Evolutionary conservation across 75 land plant genomes (phyloP).

Genomic region (Selaginella tamariscina): DNA sequence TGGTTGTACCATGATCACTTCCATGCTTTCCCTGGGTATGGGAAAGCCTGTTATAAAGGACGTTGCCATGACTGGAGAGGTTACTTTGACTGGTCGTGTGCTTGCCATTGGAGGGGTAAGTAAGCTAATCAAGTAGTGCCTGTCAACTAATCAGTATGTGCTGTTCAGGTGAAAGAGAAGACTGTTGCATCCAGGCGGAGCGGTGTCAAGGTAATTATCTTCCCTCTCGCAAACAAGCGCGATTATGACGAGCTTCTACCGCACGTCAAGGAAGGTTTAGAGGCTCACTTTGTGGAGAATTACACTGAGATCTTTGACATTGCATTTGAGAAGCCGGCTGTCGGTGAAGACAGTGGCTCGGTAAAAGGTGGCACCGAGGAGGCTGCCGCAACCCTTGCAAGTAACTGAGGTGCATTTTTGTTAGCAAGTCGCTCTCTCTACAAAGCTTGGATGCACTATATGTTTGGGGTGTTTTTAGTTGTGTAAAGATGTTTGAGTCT

Average conservation of each 20-base stretch:
- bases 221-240: conserved; percentile 70
- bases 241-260: conserved; percentile 84
- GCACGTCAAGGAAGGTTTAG: conserved; percentile 92
- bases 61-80: conserved; percentile 97
- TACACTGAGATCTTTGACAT: conserved; percentile 65
- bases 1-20: conserved; percentile 96
- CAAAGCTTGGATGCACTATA: no score
- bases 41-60: conserved; percentile 66
- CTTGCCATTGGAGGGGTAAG: conserved; percentile 97
- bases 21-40: conserved; percentile 78
- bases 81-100: conserved; percentile 77
- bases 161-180: conserved; percentile 88
- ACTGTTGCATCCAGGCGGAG: conserved; percentile 89
- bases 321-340: conserved; percentile 32
- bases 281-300: conserved; percentile 80
- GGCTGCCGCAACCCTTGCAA: no score
- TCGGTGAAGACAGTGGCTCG: conserved; percentile 10
- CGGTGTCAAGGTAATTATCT: conserved; percentile 67
- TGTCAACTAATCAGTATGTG: neutral
- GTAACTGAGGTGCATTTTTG: no score
- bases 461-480: no score
- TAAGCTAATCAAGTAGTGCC: neutral
- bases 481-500: no score
- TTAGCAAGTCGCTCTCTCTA: no score
- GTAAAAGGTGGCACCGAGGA: conserved; percentile 23